Evolutionary conservation across 2,329 filamentous ascomycete genomes (phyloP), one percentile per base, ranked within the genome.

Genomic region (Cladorrhinum sp.): DNA sequence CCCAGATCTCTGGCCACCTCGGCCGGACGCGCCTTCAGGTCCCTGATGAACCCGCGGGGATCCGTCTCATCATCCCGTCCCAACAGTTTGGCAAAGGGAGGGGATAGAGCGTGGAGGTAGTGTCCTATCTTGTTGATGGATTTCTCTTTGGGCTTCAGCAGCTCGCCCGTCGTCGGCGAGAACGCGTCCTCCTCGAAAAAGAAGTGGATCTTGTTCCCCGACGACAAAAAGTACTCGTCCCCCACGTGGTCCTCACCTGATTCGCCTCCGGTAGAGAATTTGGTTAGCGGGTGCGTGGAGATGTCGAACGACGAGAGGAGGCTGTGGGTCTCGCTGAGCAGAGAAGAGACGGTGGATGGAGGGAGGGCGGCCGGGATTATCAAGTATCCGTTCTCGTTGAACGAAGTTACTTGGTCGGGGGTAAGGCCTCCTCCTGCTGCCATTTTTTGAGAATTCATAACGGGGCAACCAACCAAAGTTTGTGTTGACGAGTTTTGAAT

Each of bases 181-280:
- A 97, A 93, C 65, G 93, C 93, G 75, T 95, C 93, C 76, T 96
- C 92, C 76, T 98, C 93, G 75, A 98, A 96, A 83, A 98, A 98
- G 83, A 96, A 98, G 62, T 92, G 89, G 63, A 98, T 80, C 77
- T 97, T 93, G 80, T 98, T 91, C 63, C 92, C 92, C 2, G 90
- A 95, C 1, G 81, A 83, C 2, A 98, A 85, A 78, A 99, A 98
- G 81, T 99, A 99, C 72, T 90, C 86, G 78, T 98, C 95, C 64
- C 93, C 93, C 10, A 97, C 90, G 76, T 98, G 93, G 62, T 87
- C 83, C 50, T 72, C 74, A 50, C 76, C 76, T 71, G 82, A 77
- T 68, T 86, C 80, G 77, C 85, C 87, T 67, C 93, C 93, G 0
- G 93, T 97, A 27, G 89, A 90, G 83, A 99, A 99, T 72, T 88